These are phyloP conservation scores for Agaricus subrufescens DNA, from an alignment of 768 basidiomycete species.

Conservation along the genomic window DNA sequence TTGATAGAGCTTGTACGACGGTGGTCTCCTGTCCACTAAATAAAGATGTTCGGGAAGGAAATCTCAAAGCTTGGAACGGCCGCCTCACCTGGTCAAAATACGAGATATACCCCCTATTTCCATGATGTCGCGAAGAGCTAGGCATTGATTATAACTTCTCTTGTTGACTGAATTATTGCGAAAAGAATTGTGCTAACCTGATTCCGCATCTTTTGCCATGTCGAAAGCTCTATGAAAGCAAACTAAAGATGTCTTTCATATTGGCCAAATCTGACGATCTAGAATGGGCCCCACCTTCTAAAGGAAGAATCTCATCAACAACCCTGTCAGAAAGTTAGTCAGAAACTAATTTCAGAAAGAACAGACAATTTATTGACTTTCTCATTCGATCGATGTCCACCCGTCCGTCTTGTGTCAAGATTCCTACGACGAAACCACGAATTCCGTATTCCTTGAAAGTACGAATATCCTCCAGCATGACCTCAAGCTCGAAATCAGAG, in stretches of 20 bases:
- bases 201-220: conserved; percentile 51
- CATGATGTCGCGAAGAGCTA: conserved; percentile 46
- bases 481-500: conserved; percentile 54
- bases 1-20: conserved; percentile 36
- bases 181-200: conserved; percentile 34
- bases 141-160: neutral
- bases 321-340: conserved; percentile 33
- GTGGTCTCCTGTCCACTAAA: conserved; percentile 48
- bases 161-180: neutral
- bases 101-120: conserved; percentile 65
- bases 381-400: conserved; percentile 58
- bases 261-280: neutral
- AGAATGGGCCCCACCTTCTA: conserved; percentile 46
- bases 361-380: conserved; percentile 33
- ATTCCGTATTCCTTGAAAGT: conserved; percentile 53
- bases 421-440: conserved; percentile 65
- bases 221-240: conserved; percentile 82
- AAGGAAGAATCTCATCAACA: conserved; percentile 49
- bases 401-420: conserved; percentile 49
- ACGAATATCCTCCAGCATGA: conserved; percentile 73
- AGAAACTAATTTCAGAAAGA: neutral
- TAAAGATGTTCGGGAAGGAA: conserved; percentile 2
- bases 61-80: neutral
- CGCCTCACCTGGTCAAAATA: conserved; percentile 66
- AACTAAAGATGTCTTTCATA: conserved; percentile 33